A percentile compares a stretch with the other conserved stretches of the same genome.
These are phyloP conservation scores for Chytriomyces sp. DNA, from an alignment of 192 early-diverging fungal genomes.

Conservation along the genomic window DNA sequence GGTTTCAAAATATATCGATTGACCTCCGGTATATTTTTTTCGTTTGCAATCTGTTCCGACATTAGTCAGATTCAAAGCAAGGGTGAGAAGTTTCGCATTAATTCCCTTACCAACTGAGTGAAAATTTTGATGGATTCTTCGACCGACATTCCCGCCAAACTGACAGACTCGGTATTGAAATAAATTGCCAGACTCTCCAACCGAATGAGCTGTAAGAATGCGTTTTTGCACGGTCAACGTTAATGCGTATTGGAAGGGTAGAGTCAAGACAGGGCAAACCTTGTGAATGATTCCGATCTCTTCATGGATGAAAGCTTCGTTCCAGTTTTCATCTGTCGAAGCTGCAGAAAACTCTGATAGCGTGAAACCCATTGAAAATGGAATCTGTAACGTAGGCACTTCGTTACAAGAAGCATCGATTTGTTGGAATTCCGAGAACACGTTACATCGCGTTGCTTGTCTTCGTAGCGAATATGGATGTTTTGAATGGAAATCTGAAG, in stretches of 20 bases:
- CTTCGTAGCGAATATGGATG: slow-evolving; percentile 96
- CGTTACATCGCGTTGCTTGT: slow-evolving; percentile 46
- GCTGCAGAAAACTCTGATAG: slow-evolving; percentile 88
- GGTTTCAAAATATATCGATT: slow-evolving; percentile 90
- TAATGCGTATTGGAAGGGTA: neutral
- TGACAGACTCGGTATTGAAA: slow-evolving; percentile 81
- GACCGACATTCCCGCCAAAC: slow-evolving; percentile 55
- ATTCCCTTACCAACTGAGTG: slow-evolving; percentile 46
- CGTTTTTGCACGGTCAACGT: slow-evolving; percentile 4
- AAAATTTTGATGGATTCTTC: slow-evolving; percentile 58
- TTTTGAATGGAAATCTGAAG: slow-evolving; percentile 93
- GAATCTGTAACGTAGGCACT: slow-evolving; percentile 45
- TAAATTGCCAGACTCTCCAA: slow-evolving; percentile 82
- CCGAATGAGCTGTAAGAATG: slow-evolving; percentile 51
- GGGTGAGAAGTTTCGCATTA: neutral
- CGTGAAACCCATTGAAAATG: slow-evolving; percentile 88
- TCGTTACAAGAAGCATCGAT: slow-evolving; percentile 5
- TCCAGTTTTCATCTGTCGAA: slow-evolving; percentile 87
- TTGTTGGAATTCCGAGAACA: neutral
- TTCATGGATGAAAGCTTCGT: slow-evolving; percentile 78
- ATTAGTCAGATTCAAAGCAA: slow-evolving; percentile 16
- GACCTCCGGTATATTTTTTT: slow-evolving; percentile 60
- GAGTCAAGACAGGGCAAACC: slow-evolving; percentile 44
- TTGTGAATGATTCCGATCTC: slow-evolving; percentile 85
- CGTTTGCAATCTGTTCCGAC: slow-evolving; percentile 61